phyloP scores from a whole-genome alignment of 768 basidiomycete genomes.

The Amanita exitialis region DNA sequence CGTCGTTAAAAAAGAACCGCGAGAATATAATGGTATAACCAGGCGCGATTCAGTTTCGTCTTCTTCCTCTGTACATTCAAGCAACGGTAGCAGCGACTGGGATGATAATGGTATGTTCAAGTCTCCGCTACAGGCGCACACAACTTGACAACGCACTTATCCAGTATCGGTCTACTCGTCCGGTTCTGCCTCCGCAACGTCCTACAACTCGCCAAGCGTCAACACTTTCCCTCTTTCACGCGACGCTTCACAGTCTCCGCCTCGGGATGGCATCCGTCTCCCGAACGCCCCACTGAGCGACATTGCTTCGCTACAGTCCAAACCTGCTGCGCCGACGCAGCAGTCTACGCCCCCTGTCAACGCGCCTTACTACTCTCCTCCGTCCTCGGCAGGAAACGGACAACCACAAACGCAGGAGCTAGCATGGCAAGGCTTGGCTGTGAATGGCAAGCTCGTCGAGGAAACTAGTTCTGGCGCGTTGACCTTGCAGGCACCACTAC shows the following conservation, averaged over 20 bases:
- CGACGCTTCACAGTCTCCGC: constrained; percentile 41
- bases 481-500: constrained; percentile 11
- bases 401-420: background rate
- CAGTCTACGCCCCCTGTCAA: constrained; percentile 6
- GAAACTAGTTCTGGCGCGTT: constrained; percentile 5
- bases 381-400: background rate
- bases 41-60: constrained; percentile 60
- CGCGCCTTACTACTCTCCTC: constrained; percentile 3
- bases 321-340: constrained; percentile 10
- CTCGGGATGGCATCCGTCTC: constrained; percentile 54
- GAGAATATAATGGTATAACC: constrained; percentile 34
- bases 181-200: constrained; percentile 52
- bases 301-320: constrained; percentile 38
- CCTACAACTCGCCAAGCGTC: constrained; percentile 56
- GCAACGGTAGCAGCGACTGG: constrained; percentile 66
- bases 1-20: constrained; percentile 56
- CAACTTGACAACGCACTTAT: background rate
- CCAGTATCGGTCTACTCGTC: constrained; percentile 45
- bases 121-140: background rate
- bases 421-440: constrained; percentile 1
- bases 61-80: constrained; percentile 42
- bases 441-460: background rate
- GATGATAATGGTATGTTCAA: constrained; percentile 63
- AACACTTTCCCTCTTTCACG: constrained; percentile 53
- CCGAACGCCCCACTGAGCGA: constrained; percentile 67